phyloP scores from a whole-genome alignment of 306 rosid species.

The Rosa rugosa region DNA sequence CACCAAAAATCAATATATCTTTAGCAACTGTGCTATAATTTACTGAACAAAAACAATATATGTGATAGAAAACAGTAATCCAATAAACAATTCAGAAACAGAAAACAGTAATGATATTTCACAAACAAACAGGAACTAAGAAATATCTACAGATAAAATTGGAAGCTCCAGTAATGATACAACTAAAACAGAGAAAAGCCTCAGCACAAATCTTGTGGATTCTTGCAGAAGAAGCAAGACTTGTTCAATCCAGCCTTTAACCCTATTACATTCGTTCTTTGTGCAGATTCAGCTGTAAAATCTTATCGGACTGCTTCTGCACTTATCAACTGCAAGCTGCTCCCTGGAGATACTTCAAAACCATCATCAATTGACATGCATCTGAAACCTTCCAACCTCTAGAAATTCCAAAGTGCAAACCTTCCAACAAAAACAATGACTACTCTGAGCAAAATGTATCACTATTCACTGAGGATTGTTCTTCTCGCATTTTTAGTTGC shows the following conservation, averaged over 20 bases:
- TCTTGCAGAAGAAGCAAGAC: not conserved
- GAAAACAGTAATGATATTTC: not conserved
- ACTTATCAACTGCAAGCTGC: not conserved
- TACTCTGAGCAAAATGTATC: not conserved
- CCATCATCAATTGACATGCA: not conserved
- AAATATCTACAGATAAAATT: not conserved
- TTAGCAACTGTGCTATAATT: not conserved
- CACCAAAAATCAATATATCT: not conserved
- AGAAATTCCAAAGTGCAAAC: not conserved
- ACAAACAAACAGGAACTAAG: not conserved
- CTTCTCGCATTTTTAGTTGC: slow-evolving; percentile 11
- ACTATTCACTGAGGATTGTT: not conserved
- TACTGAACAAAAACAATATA: not conserved
- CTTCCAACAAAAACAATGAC: not conserved
- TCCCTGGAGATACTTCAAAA: not conserved
- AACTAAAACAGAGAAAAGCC: not conserved
- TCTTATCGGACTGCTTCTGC: not conserved
- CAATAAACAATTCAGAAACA: not conserved
- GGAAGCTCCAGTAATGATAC: not conserved
- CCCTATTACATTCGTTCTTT: not conserved
- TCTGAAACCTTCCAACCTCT: not conserved
- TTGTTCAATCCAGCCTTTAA: not conserved
- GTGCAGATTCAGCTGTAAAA: not conserved
- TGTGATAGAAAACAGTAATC: not conserved
- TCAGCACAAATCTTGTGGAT: not conserved